Evolutionary conservation across 2,329 filamentous ascomycete genomes (phyloP).

Genomic region (Curvularia sp.): DNA sequence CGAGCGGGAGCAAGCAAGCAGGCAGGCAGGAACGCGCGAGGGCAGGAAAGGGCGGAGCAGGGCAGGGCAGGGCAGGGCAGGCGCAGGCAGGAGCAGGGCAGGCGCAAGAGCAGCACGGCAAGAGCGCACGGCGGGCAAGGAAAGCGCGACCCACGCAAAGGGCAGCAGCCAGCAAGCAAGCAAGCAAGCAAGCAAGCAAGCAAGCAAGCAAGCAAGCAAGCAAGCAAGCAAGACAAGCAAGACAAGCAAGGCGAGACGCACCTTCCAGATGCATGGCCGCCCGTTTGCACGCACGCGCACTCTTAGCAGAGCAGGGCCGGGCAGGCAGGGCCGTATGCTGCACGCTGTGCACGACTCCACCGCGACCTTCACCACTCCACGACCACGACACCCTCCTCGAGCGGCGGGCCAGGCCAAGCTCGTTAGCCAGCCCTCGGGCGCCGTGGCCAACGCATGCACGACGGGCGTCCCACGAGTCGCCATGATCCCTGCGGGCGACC

Average conservation of each 20-base stretch:
- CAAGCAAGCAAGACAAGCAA: neutral
- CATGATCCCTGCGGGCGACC: conserved; percentile 17
- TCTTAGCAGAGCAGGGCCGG: no score
- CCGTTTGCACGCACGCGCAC: neutral
- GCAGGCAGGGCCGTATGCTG: neutral
- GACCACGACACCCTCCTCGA: neutral
- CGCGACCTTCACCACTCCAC: neutral
- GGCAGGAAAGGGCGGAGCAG: conserved; percentile 5
- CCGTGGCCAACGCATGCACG: conserved; percentile 24
- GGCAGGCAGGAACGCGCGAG: conserved; percentile 2
- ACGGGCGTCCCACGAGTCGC: conserved; percentile 31
- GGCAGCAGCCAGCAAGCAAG: no score
- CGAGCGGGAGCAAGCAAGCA: neutral
- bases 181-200: neutral
- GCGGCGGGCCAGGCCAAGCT: conserved; percentile 12
- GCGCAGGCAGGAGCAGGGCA: neutral
- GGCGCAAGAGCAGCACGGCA: neutral
- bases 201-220: no score
- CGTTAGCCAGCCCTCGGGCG: conserved; percentile 17
- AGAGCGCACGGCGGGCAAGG: conserved; percentile 9
- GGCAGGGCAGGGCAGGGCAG: conserved; percentile 7
- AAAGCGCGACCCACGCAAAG: conserved; percentile 4
- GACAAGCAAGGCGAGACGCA: no score
- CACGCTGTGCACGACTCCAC: neutral
- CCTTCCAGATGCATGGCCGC: neutral